A percentile compares a stretch with the other conserved stretches of the same genome.
Evolutionary conservation across 129 eudicot genomes (phyloP).

Genomic region (Gnaphalium uliginosum): DNA sequence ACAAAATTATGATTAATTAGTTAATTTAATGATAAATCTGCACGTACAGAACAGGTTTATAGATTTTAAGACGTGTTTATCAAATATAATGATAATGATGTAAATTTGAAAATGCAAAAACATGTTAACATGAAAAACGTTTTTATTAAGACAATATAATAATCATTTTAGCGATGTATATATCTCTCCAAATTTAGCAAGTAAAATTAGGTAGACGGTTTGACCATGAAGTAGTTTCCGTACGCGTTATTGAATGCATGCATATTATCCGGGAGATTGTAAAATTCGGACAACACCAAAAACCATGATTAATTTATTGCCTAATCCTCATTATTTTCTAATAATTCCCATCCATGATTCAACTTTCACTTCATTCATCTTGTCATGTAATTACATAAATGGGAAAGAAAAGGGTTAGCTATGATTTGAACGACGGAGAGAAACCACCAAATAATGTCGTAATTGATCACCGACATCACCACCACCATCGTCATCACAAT

Average conservation of each 20-base stretch:
- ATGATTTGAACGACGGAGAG: conserved; percentile 23
- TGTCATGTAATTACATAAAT: conserved; percentile 23
- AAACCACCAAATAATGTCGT: conserved; percentile 24
- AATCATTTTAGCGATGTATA: neutral
- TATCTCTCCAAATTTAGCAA: conserved; percentile 29
- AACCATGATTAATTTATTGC: conserved; percentile 26
- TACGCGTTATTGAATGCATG: conserved; percentile 30
- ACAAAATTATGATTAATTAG: too few species aligned
- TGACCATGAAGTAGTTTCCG: conserved; percentile 35
- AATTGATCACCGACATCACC: conserved; percentile 24
- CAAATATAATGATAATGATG: too few species aligned
- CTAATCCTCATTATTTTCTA: conserved; percentile 10
- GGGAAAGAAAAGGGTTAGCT: conserved; percentile 45
- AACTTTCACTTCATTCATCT: conserved; percentile 16
- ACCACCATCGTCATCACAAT: conserved; percentile 27
- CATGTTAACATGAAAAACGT: neutral
- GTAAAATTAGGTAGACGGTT: conserved; percentile 22
- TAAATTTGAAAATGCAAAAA: neutral
- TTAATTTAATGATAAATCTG: too few species aligned
- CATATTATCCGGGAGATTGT: conserved; percentile 29
- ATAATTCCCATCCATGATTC: conserved; percentile 7
- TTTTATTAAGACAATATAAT: neutral
- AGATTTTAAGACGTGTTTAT: too few species aligned
- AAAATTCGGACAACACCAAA: conserved; percentile 28
- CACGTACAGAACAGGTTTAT: too few species aligned